Base-by-base conservation (phyloP, 495 filamentous ascomycete genomes). In the Neurospora hispaniola region DNA sequence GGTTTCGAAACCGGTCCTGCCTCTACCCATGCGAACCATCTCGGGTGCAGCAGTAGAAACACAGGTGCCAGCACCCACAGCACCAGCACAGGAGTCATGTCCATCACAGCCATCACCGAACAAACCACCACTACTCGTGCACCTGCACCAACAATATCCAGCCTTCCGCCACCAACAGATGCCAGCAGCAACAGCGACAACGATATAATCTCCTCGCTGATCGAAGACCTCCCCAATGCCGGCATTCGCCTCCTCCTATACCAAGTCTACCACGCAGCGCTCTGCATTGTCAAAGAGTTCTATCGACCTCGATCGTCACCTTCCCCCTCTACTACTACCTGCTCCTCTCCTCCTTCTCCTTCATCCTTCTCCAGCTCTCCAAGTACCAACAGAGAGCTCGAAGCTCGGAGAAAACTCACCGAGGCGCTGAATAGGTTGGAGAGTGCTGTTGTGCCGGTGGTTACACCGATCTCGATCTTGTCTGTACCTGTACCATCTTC, bases 201-300 rank as follows among this genome's bases (percentile, higher is more conserved):
- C 20, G 23, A 66, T 27, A 31, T 31, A 31, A 31, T 66, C 14
- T 31, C 54, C 54, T 66, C 54, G 23, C 23, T 84, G 5, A 78
- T 86, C 69, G 80, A 84, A 40, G 82, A 82, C 70, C 70, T 70
- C 12, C 79, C 79, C 23, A 80, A 76, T 66, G 82, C 79, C 3
- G 44, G 70, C 20, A 73, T 77, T 5, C 79, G 86, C 31, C 70
- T 85, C 11, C 74, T 88, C 18, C 75, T 88, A 4, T 88, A 88
- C 77, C 78, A 82, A 70, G 83, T 82, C 70, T 87, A 85, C 75
- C 84, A 86, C 73, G 81, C 85, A 5, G 79, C 81, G 2, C 80
- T 82, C 8, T 72, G 71, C 70, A 80, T 88, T 0, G 86, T 87
- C 16, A 75, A 76, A 59, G 82, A 86, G 54, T 84, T 86, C 73